A percentile compares a stretch with the other conserved stretches of the same genome.
Conservation (phyloP, 2,329 filamentous ascomycete species). For the Alternaria novae-zelandiae region DNA sequence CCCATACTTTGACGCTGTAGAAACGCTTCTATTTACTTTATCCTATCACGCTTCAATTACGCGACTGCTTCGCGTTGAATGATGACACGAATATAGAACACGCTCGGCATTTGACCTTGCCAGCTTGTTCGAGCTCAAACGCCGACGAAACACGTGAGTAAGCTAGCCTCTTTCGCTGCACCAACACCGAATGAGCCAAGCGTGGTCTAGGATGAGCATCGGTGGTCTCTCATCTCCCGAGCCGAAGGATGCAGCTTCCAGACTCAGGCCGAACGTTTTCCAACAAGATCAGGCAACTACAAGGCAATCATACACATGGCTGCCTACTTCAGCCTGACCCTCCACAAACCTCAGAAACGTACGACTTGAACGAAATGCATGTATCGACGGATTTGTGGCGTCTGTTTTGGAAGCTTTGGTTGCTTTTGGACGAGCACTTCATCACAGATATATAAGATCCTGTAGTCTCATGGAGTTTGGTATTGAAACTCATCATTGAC, state of each 20-base stretch:
- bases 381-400: too few species aligned
- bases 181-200: not conserved
- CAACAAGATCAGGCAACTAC: constrained; percentile 1
- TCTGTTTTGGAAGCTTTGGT: too few species aligned
- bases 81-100: not conserved
- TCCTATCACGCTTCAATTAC: not conserved
- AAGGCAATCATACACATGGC: constrained; percentile 3
- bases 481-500: not conserved
- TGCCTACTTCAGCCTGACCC: constrained; percentile 1
- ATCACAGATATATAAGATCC: not conserved
- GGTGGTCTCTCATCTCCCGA: not conserved
- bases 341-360: too few species aligned
- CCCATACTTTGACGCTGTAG: not conserved
- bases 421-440: not conserved
- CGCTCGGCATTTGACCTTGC: constrained; percentile 10
- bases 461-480: not conserved
- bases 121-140: constrained; percentile 6
- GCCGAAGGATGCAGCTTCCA: constrained; percentile 2
- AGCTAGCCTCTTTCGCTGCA: not conserved
- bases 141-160: constrained; percentile 19
- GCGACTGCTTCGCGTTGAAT: not conserved
- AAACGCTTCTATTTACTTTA: not conserved
- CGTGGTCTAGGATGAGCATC: not conserved
- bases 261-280: not conserved
- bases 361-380: not conserved